A percentile compares a stretch with the other conserved stretches of the same genome.
phyloP scores from a whole-genome alignment of 805 yeast species.

The Ogataea pilisensis region DNA sequence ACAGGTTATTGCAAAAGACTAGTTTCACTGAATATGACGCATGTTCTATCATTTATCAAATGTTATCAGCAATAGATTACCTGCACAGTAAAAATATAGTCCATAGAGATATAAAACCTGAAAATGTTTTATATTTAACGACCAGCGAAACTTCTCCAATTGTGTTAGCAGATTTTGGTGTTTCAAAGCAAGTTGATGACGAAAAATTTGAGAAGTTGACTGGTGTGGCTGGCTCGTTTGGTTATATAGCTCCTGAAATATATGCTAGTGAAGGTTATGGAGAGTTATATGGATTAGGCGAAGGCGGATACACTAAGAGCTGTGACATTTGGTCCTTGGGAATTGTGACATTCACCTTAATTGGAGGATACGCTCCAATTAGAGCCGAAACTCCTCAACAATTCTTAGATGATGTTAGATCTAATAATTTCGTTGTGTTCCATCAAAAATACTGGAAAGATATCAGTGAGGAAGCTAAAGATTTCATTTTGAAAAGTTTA shows the following conservation, averaged over 20 bases:
- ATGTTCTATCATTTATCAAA: conserved; percentile 64
- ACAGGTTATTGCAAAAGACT: conserved; percentile 75
- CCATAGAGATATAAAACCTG: conserved; percentile 94
- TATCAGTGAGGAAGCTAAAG: conserved; percentile 75
- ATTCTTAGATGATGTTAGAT: conserved; percentile 74
- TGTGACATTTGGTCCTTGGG: conserved; percentile 97
- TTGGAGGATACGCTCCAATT: conserved; percentile 92
- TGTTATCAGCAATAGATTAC: conserved; percentile 74
- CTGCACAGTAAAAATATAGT: conserved; percentile 76
- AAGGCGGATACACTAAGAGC: conserved; percentile 83
- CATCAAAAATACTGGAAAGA: conserved; percentile 84
- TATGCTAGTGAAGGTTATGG: conserved; percentile 50
- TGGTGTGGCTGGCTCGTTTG: conserved; percentile 68
- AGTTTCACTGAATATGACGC: conserved; percentile 89
- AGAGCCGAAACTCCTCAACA: conserved; percentile 78
- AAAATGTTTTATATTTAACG: conserved; percentile 75
- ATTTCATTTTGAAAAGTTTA: conserved; percentile 68
- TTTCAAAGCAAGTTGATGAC: conserved; percentile 63
- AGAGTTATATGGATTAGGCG: conserved; percentile 32
- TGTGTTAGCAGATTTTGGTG: conserved; percentile 94
- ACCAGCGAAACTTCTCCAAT: conserved; percentile 59
- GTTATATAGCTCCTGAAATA: conserved; percentile 97
- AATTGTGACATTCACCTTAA: conserved; percentile 81
- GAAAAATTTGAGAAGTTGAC: conserved; percentile 22
- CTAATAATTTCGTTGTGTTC: conserved; percentile 73